Percentiles rank a stretch among this genome's conserved stretches.
Conservation (phyloP, 2,329 filamentous ascomycete genomes). For the Rhynchosporium secalis region DNA sequence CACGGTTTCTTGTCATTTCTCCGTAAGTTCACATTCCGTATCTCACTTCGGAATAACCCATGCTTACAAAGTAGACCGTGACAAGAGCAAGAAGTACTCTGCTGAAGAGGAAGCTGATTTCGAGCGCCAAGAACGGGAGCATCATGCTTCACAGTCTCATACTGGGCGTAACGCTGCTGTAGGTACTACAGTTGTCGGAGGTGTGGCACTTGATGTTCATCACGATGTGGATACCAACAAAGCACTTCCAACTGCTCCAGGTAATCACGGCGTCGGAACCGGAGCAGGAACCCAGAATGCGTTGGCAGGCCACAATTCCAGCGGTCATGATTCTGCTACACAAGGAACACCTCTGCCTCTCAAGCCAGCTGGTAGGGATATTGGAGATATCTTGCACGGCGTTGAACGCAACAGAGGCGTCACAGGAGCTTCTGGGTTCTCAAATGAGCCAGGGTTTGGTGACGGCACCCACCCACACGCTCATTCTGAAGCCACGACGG, state of each 20-base stretch:
- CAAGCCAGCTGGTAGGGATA: constrained; percentile 22
- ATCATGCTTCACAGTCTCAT: constrained; percentile 27
- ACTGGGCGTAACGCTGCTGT: constrained; percentile 27
- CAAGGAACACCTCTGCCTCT: constrained; percentile 20
- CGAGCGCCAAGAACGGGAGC: constrained; percentile 32
- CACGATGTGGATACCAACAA: constrained; percentile 22
- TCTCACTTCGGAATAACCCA: not conserved
- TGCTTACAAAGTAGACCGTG: constrained; percentile 29
- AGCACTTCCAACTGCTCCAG: constrained; percentile 22
- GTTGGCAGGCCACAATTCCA: constrained; percentile 17
- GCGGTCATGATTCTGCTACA: constrained; percentile 21
- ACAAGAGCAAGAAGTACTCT: constrained; percentile 36
- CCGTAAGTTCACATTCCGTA: constrained; percentile 25
- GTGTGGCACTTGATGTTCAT: constrained; percentile 24
- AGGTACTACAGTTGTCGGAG: constrained; percentile 24
- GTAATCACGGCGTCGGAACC: constrained; percentile 23
- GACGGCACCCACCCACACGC: constrained; percentile 8
- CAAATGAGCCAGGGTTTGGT: constrained; percentile 15
- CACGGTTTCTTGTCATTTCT: constrained; percentile 33
- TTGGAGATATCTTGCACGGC: constrained; percentile 33
- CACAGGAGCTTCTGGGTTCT: constrained; percentile 20
- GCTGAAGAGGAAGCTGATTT: constrained; percentile 34
- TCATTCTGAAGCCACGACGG: constrained; percentile 10
- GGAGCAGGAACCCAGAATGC: constrained; percentile 26
- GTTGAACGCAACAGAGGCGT: constrained; percentile 31